Evolutionary conservation across 140 eudicot genomes (phyloP), one percentile per base, ranked within the genome.

Genomic region (Erigeron philadelphicus): DNA sequence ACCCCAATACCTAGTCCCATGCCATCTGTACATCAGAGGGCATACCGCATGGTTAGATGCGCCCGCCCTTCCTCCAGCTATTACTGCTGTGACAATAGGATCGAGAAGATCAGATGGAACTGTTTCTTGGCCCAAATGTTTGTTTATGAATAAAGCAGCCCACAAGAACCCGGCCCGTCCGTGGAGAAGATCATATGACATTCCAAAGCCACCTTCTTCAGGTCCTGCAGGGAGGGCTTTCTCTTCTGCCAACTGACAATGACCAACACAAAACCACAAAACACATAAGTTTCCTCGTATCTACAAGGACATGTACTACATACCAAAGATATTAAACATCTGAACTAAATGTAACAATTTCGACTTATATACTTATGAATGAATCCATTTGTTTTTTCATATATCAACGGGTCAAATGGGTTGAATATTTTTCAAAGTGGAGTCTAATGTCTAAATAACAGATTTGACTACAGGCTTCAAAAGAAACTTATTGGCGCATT

Each of bases 91-190:
- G 8, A 84, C 95, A 7, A 86, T 74, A 0, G 95, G 95, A 66
- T 76, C 66, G 17, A 91, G 91, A 71, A 78, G 72, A 17, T 82
- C 74, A 9, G 11, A 72, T 13, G 90, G 81, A 3, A 92, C 74
- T 0, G 86, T 69, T 7, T 83, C 87, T 35, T 55, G 80, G n/a
- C 95, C 90, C 10, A 92, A 73, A 74, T 88, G 70, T 70, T 78
- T 86, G 77, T 86, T 92, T 52, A 92, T 78, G 68, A 88, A 83
- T 63, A 88, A 74, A 19, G 95, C 90, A 1, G 96, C 96, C 96
- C 96, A 92, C 9, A 92, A 60, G 75, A 88, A 92, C 43, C 98
- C 98, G 9, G 95, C 95, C 47, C 98, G 88, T 1, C 98, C 98
- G 17, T 82, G 83, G 15, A 91, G 89, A 42, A 91, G 96, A 72